Evolutionary conservation across 345 rosid species (phyloP), one percentile per base, ranked within the genome.

Genomic region (Odontarrhena argentea): DNA sequence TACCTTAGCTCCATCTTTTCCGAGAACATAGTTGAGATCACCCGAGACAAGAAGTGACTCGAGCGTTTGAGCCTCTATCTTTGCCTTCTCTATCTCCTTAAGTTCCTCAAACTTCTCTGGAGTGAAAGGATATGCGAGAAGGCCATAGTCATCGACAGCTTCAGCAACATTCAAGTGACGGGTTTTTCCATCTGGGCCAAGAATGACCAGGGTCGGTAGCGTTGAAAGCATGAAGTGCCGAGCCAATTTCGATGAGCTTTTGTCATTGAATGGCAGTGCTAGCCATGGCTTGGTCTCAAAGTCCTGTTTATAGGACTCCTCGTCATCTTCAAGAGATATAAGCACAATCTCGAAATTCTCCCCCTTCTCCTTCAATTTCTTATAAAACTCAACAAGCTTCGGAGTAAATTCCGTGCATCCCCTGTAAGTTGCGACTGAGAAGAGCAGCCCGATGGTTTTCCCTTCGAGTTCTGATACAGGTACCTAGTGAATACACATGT

Each of bases 161-260:
- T 85, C 85, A 68, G 81, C 84, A 0, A 73, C 91, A 60, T 89
- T 84, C 2, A 63, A 68, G 57, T 85, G 76, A 34, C 76, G 63
- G 63, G 85, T 87, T 67, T 86, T 86, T 24, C 96, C 96, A 59
- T 92, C 93, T 1, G 81, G 79, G 6, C 96, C 86, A 48, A 89
- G 81, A 60, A 87, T 81, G 65, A 84, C 84, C 69, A 92, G 63
- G 2, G 77, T 70, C 6, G 96, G 96, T 69, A 86, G 60, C 22
- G 73, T 50, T 2, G 67, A 56, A 3, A 84, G 74, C 73, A 84
- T 83, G 74, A 92, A 89, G 59, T 84, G 86, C 13, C 79, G 65
- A 30, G 69, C 58, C 60, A 92, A 68, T 73, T 78, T 86, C 15
- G 72, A 70, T 4, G 82, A 34, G 67, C 70, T 78, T 70, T 72